Evolutionary conservation across 768 basidiomycete species (phyloP).

Genomic region (Collybia sordida): DNA sequence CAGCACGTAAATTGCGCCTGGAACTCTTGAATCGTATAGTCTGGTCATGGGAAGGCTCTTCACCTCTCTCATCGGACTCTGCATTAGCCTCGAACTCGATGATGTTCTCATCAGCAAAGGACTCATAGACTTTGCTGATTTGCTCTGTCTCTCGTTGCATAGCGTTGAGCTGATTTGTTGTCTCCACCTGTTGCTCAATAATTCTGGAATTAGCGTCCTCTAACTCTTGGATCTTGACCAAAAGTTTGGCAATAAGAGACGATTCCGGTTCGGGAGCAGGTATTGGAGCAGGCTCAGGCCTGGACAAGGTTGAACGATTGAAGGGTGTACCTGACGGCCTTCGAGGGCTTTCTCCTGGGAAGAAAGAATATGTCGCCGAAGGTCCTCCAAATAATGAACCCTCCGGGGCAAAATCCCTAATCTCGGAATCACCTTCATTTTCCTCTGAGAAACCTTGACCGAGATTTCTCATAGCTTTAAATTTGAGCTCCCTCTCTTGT

Average conservation of each 20-base stretch:
- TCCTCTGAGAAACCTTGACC: constrained; percentile 26
- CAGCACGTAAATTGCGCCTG: constrained; percentile 30
- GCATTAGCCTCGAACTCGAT: constrained; percentile 45
- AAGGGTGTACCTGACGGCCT: constrained; percentile 12
- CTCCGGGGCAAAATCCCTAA: constrained; percentile 64
- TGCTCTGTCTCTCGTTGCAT: constrained; percentile 73
- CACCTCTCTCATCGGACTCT: constrained; percentile 18
- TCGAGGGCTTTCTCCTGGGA: constrained; percentile 21
- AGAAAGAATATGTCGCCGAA: constrained; percentile 26
- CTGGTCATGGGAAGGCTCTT: constrained; percentile 24
- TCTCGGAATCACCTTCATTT: constrained; percentile 26
- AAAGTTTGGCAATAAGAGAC: constrained; percentile 65
- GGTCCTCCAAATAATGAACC: constrained; percentile 40
- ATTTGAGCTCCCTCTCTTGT: constrained; percentile 51
- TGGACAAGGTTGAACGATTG: constrained; percentile 8
- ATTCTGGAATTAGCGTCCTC: constrained; percentile 74
- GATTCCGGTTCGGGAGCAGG: constrained; percentile 37
- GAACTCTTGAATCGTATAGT: constrained; percentile 52
- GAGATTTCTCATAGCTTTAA: constrained; percentile 49
- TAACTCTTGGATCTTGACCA: constrained; percentile 74
- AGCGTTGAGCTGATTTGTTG: constrained; percentile 57
- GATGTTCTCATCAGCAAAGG: constrained; percentile 53
- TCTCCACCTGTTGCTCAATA: constrained; percentile 60
- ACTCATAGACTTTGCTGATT: constrained; percentile 71
- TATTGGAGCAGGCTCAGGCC: constrained; percentile 4